phyloP scores from a whole-genome alignment of 2,329 filamentous ascomycete species.

The Hypoxylon sp. region DNA sequence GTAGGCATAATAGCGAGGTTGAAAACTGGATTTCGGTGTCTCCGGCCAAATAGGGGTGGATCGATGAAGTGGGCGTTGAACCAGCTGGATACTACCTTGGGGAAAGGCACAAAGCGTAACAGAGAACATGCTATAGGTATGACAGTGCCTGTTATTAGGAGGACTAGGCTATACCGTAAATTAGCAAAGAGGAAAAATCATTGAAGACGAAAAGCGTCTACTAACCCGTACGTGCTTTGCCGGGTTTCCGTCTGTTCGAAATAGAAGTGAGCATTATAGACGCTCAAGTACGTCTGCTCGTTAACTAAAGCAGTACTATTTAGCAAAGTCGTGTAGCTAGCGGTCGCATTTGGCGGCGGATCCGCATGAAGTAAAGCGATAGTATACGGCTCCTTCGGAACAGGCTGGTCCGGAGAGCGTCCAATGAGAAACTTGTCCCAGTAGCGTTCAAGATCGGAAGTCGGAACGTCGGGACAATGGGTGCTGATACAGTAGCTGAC shows the following conservation, averaged over 20 bases:
- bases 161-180: constrained; percentile 47
- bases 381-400: constrained; percentile 32
- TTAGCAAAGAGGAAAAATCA: constrained; percentile 45
- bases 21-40: constrained; percentile 54
- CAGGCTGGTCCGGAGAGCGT: constrained; percentile 38
- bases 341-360: constrained; percentile 20
- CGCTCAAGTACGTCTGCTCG: constrained; percentile 42
- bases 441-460: constrained; percentile 45
- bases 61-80: constrained; percentile 54
- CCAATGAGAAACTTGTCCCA: constrained; percentile 47
- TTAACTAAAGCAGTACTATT: constrained; percentile 55
- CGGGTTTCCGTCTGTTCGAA: constrained; percentile 32
- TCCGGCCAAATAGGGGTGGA: constrained; percentile 53
- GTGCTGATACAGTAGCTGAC: constrained; percentile 51
- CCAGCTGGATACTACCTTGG: constrained; percentile 40
- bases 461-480: constrained; percentile 42
- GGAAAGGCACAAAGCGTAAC: constrained; percentile 55
- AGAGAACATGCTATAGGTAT: constrained; percentile 55
- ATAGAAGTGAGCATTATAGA: constrained; percentile 13
- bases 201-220: background rate
- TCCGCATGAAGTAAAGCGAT: constrained; percentile 26
- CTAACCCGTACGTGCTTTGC: constrained; percentile 34
- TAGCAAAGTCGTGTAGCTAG: background rate
- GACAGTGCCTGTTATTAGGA: constrained; percentile 52
- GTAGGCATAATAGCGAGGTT: constrained; percentile 55